Percentiles rank a stretch among this genome's conserved stretches.
Conservation (phyloP, 306 rosid genomes). For the Sicyos edulis region DNA sequence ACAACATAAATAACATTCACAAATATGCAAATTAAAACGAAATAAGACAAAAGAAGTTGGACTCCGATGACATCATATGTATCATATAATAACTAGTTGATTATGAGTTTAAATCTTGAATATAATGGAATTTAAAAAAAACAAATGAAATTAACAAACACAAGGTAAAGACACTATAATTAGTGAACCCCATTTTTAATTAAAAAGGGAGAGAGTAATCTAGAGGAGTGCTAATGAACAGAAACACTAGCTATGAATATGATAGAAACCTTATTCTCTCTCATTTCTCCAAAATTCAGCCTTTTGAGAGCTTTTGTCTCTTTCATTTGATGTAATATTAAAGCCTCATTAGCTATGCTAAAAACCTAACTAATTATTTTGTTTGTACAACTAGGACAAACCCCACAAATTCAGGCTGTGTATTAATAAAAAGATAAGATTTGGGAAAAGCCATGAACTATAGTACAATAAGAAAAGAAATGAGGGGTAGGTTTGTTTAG, state of each 20-base stretch:
- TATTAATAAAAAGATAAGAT: background rate
- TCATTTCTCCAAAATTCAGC: background rate
- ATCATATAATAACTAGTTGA: too few relatives aligned
- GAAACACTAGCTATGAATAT: background rate
- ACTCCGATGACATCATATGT: too few relatives aligned
- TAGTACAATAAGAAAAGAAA: too few relatives aligned
- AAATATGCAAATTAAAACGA: too few relatives aligned
- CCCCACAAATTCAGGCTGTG: background rate
- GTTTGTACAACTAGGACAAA: constrained; percentile 1
- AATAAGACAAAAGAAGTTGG: too few relatives aligned
- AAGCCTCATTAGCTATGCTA: too few relatives aligned
- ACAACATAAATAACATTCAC: too few relatives aligned
- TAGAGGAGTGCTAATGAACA: background rate
- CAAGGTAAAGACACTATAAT: background rate
- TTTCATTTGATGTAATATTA: background rate
- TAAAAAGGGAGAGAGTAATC: background rate
- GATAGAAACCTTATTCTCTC: background rate
- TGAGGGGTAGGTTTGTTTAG: too few relatives aligned
- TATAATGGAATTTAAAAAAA: too few relatives aligned
- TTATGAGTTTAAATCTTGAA: too few relatives aligned
- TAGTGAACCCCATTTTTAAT: background rate
- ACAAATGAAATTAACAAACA: background rate
- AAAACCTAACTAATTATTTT: background rate
- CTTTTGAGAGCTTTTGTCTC: background rate
- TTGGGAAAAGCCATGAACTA: too few relatives aligned